Base-by-base conservation (phyloP, 1,139 yeast genomes). In the Saccharomyces uvarum region DNA sequence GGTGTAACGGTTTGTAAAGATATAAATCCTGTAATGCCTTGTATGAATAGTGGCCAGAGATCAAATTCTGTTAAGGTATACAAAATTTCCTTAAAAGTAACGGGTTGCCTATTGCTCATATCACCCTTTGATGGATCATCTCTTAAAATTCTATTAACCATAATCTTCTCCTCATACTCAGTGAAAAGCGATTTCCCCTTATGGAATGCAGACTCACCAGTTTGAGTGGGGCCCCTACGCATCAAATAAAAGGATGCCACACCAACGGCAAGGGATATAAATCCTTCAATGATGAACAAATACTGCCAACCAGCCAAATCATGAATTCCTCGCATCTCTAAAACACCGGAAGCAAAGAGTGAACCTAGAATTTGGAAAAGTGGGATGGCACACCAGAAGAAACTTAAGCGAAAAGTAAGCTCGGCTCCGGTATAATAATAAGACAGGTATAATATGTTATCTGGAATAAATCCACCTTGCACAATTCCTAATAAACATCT, bases 41-140 rank as follows among this genome's bases (percentile, higher is more conserved):
- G 44, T 6, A 38, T 38, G 5, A 38, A 38, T 13, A 38, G 11
- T 11, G 44, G 44, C 44, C 44, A 38, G 9, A 38, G 13, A 16
- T 38, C 44, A 16, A 38, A 38, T 16, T 38, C 44, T 19, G 44
- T 38, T 16, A 38, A 11, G 7, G 44, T 38, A 13, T 38, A 38
- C 24, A 38, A 38, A 38, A 82, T 65, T 52, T 74, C 74, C 53
- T 62, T 72, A 32, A 71, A 67, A 4, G 75, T 67, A 11, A 83
- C 71, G 1, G 82, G 81, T 61, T 83, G 81, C 58, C 88, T 71
- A 62, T 83, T 83, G 65, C 82, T 77, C 87, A 83, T 83, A 57
- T 79, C 83, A 14, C 87, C 86, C 69, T 84, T 83, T 5, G 79
- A 70, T 3, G 88, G 87, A 60, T 83, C 88, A 61, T 83, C 87